These are phyloP conservation scores for Vigna trinervia DNA, from an alignment of 306 rosid species.

Conservation along the genomic window DNA sequence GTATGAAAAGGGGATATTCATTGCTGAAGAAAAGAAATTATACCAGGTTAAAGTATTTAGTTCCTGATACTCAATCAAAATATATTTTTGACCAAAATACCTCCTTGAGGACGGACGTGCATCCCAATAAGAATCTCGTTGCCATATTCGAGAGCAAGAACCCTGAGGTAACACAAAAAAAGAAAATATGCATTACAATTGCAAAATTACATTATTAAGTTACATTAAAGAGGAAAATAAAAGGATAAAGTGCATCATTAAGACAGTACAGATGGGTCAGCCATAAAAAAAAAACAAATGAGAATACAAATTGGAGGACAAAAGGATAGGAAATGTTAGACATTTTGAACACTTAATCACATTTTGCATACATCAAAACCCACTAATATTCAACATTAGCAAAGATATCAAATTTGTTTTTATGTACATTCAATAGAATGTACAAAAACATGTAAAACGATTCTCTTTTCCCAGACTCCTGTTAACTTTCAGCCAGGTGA, in stretches of 20 bases:
- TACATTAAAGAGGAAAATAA: background rate
- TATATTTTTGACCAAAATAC: slow-evolving; percentile 53
- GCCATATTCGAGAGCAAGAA: slow-evolving; percentile 98
- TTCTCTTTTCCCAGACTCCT: background rate
- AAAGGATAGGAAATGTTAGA: background rate
- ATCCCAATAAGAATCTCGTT: slow-evolving; percentile 89
- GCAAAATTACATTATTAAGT: slow-evolving; percentile 9
- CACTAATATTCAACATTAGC: slow-evolving; percentile 2
- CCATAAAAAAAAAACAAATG: slow-evolving; percentile 5
- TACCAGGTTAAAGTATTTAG: slow-evolving; percentile 42
- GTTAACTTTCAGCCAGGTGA: slow-evolving; percentile 4
- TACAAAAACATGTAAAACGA: background rate
- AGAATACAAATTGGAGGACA: background rate
- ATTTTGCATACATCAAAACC: slow-evolving; percentile 20
- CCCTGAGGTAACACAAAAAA: slow-evolving; percentile 60
- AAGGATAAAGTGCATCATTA: background rate
- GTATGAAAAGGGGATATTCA: slow-evolving; percentile 95
- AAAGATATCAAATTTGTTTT: slow-evolving; percentile 9
- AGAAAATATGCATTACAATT: background rate
- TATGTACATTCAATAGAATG: slow-evolving; percentile 21
- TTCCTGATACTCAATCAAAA: slow-evolving; percentile 34
- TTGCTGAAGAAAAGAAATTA: slow-evolving; percentile 63
- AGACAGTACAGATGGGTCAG: slow-evolving; percentile 7
- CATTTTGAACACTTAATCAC: slow-evolving; percentile 7
- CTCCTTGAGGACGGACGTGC: slow-evolving; percentile 87